These are phyloP conservation scores for Lentinus tigrinus DNA, from an alignment of 768 basidiomycete genomes.

Conservation along the genomic window DNA sequence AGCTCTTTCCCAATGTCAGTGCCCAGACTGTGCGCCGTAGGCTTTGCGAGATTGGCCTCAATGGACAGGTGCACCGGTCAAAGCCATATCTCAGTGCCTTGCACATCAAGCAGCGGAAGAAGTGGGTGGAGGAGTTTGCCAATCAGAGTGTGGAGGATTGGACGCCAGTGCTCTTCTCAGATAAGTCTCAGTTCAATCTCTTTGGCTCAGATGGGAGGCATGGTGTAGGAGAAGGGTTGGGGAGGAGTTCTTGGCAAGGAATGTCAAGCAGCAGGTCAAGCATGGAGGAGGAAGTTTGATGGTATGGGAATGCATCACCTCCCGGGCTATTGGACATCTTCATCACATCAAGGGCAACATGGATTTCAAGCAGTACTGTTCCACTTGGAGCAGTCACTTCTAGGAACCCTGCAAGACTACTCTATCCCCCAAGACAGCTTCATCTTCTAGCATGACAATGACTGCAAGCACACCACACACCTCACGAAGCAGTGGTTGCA, in stretches of 20 bases:
- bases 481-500: not conserved
- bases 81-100: not conserved
- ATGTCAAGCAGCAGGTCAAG: not conserved
- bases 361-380: not conserved
- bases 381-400: not conserved
- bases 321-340: not conserved
- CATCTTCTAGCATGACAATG: not conserved
- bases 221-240: not conserved
- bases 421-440: not conserved
- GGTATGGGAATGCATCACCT: not conserved
- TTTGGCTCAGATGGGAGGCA: slow-evolving; percentile 1
- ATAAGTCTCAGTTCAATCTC: slow-evolving; percentile 6
- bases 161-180: slow-evolving; percentile 4
- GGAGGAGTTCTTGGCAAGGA: not conserved
- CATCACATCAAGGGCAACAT: not conserved
- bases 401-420: not conserved
- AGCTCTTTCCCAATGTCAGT: not conserved
- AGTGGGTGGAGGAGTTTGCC: not conserved
- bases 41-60: not conserved
- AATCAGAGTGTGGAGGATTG: not conserved
- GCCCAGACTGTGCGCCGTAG: not conserved
- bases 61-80: not conserved
- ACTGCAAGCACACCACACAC: not conserved
- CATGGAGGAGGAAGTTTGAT: not conserved
- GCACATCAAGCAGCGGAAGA: not conserved